Percentiles rank a stretch among this genome's conserved stretches.
Evolutionary conservation across 2,329 filamentous ascomycete species (phyloP).

Genomic region (Aspergillus costaricaensis): DNA sequence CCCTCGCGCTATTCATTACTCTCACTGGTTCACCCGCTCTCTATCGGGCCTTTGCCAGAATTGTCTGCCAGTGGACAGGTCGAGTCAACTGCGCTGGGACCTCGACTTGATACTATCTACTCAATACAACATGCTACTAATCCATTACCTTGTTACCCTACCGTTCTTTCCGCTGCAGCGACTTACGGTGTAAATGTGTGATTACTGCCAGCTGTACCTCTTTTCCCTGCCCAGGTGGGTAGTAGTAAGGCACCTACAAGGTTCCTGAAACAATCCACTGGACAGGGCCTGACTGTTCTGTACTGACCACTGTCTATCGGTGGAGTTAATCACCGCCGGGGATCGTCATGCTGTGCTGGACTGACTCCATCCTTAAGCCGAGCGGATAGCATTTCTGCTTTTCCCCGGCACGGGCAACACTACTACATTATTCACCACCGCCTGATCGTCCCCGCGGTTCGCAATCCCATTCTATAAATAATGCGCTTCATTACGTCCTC

Average conservation of each 20-base stretch:
- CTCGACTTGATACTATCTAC: background rate
- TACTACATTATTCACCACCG: background rate
- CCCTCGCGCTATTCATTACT: background rate
- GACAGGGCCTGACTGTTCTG: background rate
- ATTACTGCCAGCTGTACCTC: background rate
- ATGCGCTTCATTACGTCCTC: background rate
- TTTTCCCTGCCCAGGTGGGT: background rate
- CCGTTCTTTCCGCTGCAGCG: background rate
- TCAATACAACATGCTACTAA: no score
- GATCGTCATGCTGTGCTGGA: conserved; percentile 5
- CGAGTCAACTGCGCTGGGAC: background rate
- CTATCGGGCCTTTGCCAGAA: background rate
- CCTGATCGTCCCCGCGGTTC: background rate
- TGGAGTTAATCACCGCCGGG: conserved; percentile 1
- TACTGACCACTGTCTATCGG: background rate
- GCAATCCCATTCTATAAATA: conserved; percentile 3
- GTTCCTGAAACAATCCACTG: background rate
- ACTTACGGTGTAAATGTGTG: background rate
- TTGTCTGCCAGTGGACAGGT: background rate
- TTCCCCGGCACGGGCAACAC: background rate
- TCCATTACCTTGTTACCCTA: no score
- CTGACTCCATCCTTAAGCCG: background rate
- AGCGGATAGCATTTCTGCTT: background rate
- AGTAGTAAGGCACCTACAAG: background rate
- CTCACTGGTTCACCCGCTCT: background rate